Conservation (phyloP, 176 grass and related monocot species). For the Cymbopogon citratus region DNA sequence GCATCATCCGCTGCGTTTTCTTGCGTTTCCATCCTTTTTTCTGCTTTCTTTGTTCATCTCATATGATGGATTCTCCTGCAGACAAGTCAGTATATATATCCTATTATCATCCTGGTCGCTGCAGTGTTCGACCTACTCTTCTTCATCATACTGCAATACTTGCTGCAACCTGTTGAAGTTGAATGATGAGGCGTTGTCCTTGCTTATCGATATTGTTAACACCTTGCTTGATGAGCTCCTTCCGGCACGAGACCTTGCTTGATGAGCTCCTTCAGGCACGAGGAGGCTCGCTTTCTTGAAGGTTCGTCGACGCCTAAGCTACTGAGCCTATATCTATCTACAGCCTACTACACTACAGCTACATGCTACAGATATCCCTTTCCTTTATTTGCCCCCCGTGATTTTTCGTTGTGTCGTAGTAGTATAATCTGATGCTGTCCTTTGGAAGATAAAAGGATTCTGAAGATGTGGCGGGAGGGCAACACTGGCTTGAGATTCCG, state of each 20-base stretch:
- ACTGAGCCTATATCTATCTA: background rate
- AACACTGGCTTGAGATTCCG: background rate
- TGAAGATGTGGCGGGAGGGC: background rate
- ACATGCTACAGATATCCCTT: background rate
- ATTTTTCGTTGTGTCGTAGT: background rate
- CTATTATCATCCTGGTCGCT: background rate
- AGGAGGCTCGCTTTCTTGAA: background rate
- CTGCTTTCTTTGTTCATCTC: background rate
- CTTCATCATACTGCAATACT: background rate
- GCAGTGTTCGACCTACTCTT: background rate
- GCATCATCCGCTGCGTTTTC: background rate
- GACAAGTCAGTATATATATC: background rate
- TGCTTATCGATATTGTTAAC: background rate
- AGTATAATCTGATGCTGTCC: slow-evolving; percentile 9
- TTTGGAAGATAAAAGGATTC: slow-evolving; percentile 12
- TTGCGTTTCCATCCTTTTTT: background rate
- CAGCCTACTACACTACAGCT: background rate
- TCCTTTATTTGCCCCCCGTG: background rate
- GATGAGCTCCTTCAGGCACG: background rate
- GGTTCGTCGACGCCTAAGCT: background rate
- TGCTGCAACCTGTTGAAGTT: background rate
- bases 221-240: slow-evolving; percentile 13
- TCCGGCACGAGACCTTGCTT: too few species aligned
- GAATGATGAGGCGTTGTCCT: background rate
- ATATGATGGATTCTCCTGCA: background rate